Evolutionary conservation across 805 yeast species (phyloP).

Genomic region (Candida broadrunensis): DNA sequence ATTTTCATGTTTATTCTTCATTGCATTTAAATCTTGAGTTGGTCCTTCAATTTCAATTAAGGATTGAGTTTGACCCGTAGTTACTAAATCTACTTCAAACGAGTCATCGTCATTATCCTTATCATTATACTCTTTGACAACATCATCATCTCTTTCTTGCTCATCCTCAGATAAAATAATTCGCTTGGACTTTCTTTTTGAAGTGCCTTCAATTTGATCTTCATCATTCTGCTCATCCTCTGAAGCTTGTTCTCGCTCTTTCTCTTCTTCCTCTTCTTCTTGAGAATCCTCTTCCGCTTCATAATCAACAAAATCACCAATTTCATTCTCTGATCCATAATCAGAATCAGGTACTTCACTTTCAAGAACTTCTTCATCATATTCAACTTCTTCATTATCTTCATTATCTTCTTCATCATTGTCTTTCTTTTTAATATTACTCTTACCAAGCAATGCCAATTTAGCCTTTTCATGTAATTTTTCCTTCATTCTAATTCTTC

Average conservation of each 20-base stretch:
- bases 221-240: slow-evolving; percentile 1
- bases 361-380: slow-evolving; percentile 18
- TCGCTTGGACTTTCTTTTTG: slow-evolving; percentile 5
- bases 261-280: slow-evolving; percentile 15
- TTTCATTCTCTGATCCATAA: slow-evolving; percentile 10
- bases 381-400: slow-evolving; percentile 15
- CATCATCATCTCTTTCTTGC: slow-evolving; percentile 14
- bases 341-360: slow-evolving; percentile 23
- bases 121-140: slow-evolving; percentile 14
- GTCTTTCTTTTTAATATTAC: slow-evolving; percentile 11
- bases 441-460: slow-evolving; percentile 23
- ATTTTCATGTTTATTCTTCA: not conserved
- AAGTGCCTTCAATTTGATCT: slow-evolving; percentile 12
- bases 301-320: slow-evolving; percentile 6
- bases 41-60: not conserved
- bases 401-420: slow-evolving; percentile 12
- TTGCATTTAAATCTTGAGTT: not conserved
- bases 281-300: slow-evolving; percentile 8
- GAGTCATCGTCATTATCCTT: not conserved
- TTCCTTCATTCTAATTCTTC: slow-evolving; percentile 43
- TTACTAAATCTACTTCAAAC: not conserved
- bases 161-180: slow-evolving; percentile 10
- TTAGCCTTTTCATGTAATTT: slow-evolving; percentile 36
- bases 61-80: not conserved
- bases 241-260: too few species aligned